These are phyloP conservation scores for Passiflora organensis DNA, from an alignment of 345 rosid genomes.

Conservation along the genomic window DNA sequence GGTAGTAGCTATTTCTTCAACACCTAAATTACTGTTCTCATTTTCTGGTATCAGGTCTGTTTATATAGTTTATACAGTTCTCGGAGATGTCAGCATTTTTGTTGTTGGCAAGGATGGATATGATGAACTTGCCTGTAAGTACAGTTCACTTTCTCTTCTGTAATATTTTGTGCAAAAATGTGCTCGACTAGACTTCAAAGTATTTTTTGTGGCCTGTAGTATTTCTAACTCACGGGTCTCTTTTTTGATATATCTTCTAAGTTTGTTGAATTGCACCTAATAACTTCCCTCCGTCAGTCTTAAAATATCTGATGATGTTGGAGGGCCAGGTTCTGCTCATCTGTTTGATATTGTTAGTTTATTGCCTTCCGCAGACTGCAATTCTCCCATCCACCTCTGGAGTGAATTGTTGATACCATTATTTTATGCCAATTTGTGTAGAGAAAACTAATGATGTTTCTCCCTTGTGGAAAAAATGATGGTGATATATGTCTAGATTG, in stretches of 20 bases:
- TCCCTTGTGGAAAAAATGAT: not conserved
- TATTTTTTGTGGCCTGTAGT: no score
- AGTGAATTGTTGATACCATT: no score
- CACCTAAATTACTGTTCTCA: not conserved
- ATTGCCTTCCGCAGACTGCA: not conserved
- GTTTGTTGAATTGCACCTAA: not conserved
- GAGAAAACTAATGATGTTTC: not conserved
- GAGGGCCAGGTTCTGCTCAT: conserved; percentile 1
- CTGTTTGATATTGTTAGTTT: not conserved
- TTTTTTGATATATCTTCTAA: not conserved
- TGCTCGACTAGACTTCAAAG: no score
- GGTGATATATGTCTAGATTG: not conserved
- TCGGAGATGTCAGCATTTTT: conserved; percentile 88
- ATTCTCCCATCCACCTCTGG: no score
- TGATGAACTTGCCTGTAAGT: conserved; percentile 97
- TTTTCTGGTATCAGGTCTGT: conserved; percentile 57
- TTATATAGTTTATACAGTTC: conserved; percentile 83
- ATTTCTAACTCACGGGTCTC: no score
- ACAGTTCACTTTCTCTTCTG: not conserved
- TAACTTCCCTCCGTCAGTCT: not conserved
- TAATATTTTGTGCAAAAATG: not conserved
- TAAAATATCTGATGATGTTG: not conserved
- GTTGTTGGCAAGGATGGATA: conserved; percentile 94
- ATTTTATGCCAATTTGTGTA: not conserved
- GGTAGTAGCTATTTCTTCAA: no score